Evolutionary conservation across 345 rosid species (phyloP), one percentile per base, ranked within the genome.

Genomic region (Leavenworthia alabamica): DNA sequence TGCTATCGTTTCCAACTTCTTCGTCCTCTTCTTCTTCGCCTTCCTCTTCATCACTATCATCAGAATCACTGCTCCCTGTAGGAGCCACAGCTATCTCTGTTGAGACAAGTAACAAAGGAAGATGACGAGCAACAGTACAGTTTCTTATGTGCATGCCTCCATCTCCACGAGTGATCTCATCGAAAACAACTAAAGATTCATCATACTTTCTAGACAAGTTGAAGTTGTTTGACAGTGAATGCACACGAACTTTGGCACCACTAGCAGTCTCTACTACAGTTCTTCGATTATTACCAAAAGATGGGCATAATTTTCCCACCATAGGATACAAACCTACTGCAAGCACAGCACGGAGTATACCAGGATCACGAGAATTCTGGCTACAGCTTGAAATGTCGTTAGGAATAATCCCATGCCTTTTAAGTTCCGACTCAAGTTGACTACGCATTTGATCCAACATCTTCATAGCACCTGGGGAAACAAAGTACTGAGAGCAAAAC

Each of bases 81-180:
- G 96, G 87, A 68, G 83, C 85, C 33, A 86, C 95, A 45, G 83
- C 96, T 35, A 86, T 85, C 78, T 93, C 99, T 35, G 84, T 78
- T 6, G 89, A 86, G 42, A 87, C 77, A 40, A 90, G 76, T 41
- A 89, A 62, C 54, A 87, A 76, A 41, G 97, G 84, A 9, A 93
- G 86, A 11, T 87, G 89, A 48, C 86, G 90, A 67, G 82, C 73
- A 69, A 84, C 78, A 1, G 80, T 87, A 72, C 82, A 82, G 40
- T 88, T 90, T 73, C 82, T 78, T 55, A 89, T 79, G 71, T 73
- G 75, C 84, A 85, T 76, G 68, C 89, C 84, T 48, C 82, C 83
- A 60, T 87, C 97, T 10, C 96, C 96, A 56, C 89, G 95, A 35
- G 82, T 88, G 64, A 93, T 77, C 80, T 89, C 97, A 74, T 93